A percentile compares a stretch with the other conserved stretches of the same genome.
Conservation (phyloP, 805 yeast species). For the Candida taoyuanica region DNA sequence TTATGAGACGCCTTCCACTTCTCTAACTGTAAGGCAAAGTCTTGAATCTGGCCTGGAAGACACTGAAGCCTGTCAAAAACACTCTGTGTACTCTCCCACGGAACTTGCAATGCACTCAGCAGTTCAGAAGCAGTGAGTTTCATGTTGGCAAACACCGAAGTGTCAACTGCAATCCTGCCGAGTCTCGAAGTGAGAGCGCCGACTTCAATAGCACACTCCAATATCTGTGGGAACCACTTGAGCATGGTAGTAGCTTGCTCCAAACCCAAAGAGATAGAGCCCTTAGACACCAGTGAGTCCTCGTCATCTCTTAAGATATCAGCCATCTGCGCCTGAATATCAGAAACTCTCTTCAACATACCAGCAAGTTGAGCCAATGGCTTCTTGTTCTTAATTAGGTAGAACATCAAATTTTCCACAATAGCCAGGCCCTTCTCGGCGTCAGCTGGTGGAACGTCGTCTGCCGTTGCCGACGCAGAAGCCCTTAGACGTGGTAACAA, state of each 20-base stretch:
- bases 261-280: slow-evolving; percentile 9
- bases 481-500: slow-evolving; percentile 74
- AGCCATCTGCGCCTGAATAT: slow-evolving; percentile 22
- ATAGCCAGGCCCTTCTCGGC: slow-evolving; percentile 73
- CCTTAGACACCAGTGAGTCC: slow-evolving; percentile 19
- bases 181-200: slow-evolving; percentile 17
- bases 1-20: slow-evolving; percentile 33
- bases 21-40: slow-evolving; percentile 28
- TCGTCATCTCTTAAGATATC: slow-evolving; percentile 16
- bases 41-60: slow-evolving; percentile 15
- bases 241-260: slow-evolving; percentile 16
- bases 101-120: slow-evolving; percentile 6
- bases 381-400: slow-evolving; percentile 49
- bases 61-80: slow-evolving; percentile 22
- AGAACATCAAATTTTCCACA: slow-evolving; percentile 62
- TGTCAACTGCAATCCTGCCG: slow-evolving; percentile 14
- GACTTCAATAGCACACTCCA: slow-evolving; percentile 29
- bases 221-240: slow-evolving; percentile 32
- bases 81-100: slow-evolving; percentile 18
- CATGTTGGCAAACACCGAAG: slow-evolving; percentile 19
- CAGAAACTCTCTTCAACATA: slow-evolving; percentile 18
- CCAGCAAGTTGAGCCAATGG: slow-evolving; percentile 35
- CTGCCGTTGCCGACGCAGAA: slow-evolving; percentile 53
- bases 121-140: slow-evolving; percentile 11
- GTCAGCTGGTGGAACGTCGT: slow-evolving; percentile 72